A percentile compares a stretch with the other conserved stretches of the same genome.
Evolutionary conservation across 345 rosid genomes (phyloP).

Genomic region (Lumnitzera racemosa): DNA sequence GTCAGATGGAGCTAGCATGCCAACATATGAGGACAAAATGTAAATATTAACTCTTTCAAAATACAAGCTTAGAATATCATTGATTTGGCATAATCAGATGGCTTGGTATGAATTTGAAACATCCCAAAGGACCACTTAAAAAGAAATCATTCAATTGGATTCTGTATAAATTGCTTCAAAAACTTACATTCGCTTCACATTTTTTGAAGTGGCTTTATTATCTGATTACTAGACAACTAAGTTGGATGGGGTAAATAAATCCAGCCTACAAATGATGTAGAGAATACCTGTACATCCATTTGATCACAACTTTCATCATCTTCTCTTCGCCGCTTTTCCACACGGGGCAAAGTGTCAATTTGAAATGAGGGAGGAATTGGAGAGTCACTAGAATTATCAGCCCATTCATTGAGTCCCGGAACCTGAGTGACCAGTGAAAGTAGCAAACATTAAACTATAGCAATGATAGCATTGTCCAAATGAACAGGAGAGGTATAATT

Average conservation of each 20-base stretch:
- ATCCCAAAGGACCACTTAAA: too few relatives aligned
- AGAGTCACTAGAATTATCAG: slow-evolving; percentile 38
- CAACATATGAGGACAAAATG: too few relatives aligned
- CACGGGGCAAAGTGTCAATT: slow-evolving; percentile 26
- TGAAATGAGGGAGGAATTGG: slow-evolving; percentile 17
- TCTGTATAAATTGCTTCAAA: too few relatives aligned
- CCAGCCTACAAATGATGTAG: not conserved
- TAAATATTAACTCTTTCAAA: too few relatives aligned
- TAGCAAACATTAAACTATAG: slow-evolving; percentile 1
- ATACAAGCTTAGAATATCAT: too few relatives aligned
- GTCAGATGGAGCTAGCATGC: not conserved
- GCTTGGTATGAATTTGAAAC: too few relatives aligned
- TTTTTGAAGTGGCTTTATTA: too few relatives aligned
- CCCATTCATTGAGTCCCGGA: slow-evolving; percentile 80
- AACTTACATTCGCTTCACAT: too few relatives aligned
- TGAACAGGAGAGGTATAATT: not conserved
- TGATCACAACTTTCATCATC: slow-evolving; percentile 47
- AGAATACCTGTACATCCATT: slow-evolving; percentile 32
- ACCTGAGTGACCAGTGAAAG: slow-evolving; percentile 25
- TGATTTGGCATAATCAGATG: too few relatives aligned
- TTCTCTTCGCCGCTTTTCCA: slow-evolving; percentile 69
- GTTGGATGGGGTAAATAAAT: not conserved
- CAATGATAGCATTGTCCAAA: not conserved
- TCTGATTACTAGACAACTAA: not conserved
- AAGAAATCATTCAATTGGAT: too few relatives aligned